Conservation (phyloP, 495 filamentous ascomycete genomes). For the Penicillium ucsense region DNA sequence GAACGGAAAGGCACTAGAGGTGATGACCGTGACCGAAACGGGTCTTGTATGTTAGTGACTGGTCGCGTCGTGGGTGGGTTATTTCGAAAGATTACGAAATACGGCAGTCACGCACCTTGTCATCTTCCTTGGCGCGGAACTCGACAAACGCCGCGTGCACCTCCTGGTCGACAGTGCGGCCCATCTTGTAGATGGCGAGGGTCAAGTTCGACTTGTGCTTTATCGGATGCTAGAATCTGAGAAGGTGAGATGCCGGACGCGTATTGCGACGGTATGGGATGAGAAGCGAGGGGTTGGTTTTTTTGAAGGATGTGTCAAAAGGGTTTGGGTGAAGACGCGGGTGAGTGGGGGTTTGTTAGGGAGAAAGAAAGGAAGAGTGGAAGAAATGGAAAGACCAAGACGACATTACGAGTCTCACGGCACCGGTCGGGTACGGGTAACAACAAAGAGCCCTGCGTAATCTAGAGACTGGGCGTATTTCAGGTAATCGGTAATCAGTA, state of each 20-base stretch:
- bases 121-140: slow-evolving; percentile 52
- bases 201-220: background rate
- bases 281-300: slow-evolving; percentile 1
- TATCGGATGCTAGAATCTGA: too few relatives aligned
- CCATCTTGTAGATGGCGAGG: slow-evolving; percentile 31
- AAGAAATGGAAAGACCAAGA: slow-evolving; percentile 24
- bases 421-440: slow-evolving; percentile 5
- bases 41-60: slow-evolving; percentile 26
- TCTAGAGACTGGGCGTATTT: slow-evolving; percentile 14
- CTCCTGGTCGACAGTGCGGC: slow-evolving; percentile 48
- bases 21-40: slow-evolving; percentile 11
- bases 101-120: slow-evolving; percentile 45
- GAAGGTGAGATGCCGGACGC: background rate
- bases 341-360: slow-evolving; percentile 2
- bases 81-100: slow-evolving; percentile 40
- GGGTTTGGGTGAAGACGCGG: slow-evolving; percentile 3
- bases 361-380: slow-evolving; percentile 4
- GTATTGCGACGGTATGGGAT: background rate
- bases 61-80: slow-evolving; percentile 11
- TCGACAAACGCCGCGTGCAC: slow-evolving; percentile 50
- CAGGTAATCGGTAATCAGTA: background rate
- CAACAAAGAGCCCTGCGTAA: slow-evolving; percentile 13
- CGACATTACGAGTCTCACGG: slow-evolving; percentile 10
- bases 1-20: slow-evolving; percentile 45
- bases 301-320: background rate